Conservation (phyloP, 164 flowering plant genomes). For the Stephania japonica region DNA sequence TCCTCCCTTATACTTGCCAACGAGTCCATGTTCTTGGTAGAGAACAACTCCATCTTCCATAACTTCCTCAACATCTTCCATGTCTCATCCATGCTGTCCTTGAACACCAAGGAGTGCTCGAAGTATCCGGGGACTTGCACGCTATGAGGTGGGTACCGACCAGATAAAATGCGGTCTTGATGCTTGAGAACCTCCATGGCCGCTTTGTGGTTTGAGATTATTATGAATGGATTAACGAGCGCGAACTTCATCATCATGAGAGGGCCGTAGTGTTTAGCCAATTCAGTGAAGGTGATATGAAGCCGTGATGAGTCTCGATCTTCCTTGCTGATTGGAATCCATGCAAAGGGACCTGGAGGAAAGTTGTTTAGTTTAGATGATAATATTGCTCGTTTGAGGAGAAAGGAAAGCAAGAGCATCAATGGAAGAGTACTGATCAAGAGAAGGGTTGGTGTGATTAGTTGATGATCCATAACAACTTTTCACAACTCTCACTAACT, state of each 20-base stretch:
- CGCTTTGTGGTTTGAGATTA: slow-evolving; percentile 22
- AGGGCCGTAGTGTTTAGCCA: slow-evolving; percentile 28
- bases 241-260: slow-evolving; percentile 30
- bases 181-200: slow-evolving; percentile 31
- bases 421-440: not conserved
- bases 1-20: slow-evolving; percentile 21
- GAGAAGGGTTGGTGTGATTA: no score
- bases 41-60: slow-evolving; percentile 29
- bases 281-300: slow-evolving; percentile 17
- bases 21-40: slow-evolving; percentile 19
- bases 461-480: no score
- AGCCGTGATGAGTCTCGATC: slow-evolving; percentile 16
- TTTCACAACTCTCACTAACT: no score
- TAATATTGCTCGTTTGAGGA: not conserved
- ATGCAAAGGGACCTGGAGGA: slow-evolving; percentile 43
- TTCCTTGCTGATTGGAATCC: slow-evolving; percentile 32
- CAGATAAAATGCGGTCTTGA: slow-evolving; percentile 22
- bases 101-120: slow-evolving; percentile 17
- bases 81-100: slow-evolving; percentile 22
- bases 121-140: not conserved
- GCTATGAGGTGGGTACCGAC: slow-evolving; percentile 13
- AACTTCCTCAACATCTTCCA: slow-evolving; percentile 31
- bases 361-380: slow-evolving; percentile 1
- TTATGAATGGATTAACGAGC: slow-evolving; percentile 14
- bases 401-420: not conserved